A percentile compares a stretch with the other conserved stretches of the same genome.
Evolutionary conservation across 139 green algal genomes (phyloP).

Genomic region (Tetraselmis chui): DNA sequence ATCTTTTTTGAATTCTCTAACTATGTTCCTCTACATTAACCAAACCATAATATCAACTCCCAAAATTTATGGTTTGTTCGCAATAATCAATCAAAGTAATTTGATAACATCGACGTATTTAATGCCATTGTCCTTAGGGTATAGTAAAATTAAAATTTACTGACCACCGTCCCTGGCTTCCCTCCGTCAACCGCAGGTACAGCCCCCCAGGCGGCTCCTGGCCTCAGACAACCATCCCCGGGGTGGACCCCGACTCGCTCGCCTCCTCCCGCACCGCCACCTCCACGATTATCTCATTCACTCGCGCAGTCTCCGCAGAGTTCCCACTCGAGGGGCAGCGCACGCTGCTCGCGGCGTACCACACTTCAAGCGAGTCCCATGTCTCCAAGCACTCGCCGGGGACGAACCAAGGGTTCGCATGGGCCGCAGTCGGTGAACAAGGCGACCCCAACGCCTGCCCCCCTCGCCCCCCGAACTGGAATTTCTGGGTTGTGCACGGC

Average conservation of each 20-base stretch:
- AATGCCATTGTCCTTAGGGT: no score
- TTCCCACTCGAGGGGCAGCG: neutral
- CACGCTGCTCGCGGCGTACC: neutral
- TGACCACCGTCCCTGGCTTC: no score
- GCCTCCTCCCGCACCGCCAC: no score
- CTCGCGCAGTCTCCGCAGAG: neutral
- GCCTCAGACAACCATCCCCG: neutral
- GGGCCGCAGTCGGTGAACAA: neutral
- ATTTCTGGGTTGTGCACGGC: slow-evolving; percentile 21
- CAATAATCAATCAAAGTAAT: no score
- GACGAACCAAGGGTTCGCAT: neutral
- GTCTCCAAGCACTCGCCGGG: neutral
- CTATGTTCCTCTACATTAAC: no score
- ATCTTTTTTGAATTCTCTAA: no score
- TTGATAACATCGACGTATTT: no score
- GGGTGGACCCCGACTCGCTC: neutral
- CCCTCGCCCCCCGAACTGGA: neutral
- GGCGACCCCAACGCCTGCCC: neutral
- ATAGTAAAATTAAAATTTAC: no score
- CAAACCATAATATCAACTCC: no score
- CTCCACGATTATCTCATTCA: neutral
- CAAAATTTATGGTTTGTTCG: no score
- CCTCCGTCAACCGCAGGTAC: no score
- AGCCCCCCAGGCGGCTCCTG: neutral
- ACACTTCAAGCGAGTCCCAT: neutral